These are phyloP conservation scores for Pouteria campechiana DNA, from an alignment of 179 eudicot genomes.

Conservation along the genomic window DNA sequence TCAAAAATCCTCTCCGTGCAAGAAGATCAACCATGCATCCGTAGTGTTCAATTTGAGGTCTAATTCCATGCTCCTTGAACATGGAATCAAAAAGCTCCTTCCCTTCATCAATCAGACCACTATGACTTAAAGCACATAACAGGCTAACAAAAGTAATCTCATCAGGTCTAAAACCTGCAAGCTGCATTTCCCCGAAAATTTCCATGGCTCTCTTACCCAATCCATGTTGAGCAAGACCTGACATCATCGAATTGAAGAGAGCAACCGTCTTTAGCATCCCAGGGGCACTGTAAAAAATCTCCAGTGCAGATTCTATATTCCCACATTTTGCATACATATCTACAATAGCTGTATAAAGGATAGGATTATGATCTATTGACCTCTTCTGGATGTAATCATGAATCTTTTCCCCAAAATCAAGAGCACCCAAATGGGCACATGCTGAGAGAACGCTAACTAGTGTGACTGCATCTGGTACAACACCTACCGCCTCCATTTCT, in stretches of 20 bases:
- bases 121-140: conserved; percentile 61
- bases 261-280: conserved; percentile 1
- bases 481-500: conserved; percentile 21
- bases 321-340: conserved; percentile 30
- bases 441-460: conserved; percentile 24
- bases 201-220: conserved; percentile 36
- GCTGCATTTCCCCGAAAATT: conserved; percentile 38
- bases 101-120: conserved; percentile 40
- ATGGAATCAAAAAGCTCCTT: conserved; percentile 29
- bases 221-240: conserved; percentile 64
- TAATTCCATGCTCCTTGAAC: conserved; percentile 23
- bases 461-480: conserved; percentile 18
- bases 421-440: conserved; percentile 14
- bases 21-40: conserved; percentile 63
- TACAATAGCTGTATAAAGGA: conserved; percentile 15
- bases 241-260: conserved; percentile 38
- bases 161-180: conserved; percentile 34
- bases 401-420: conserved; percentile 24
- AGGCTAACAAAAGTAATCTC: conserved; percentile 48
- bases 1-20: conserved; percentile 41
- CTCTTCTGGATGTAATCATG: conserved; percentile 13
- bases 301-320: conserved; percentile 17
- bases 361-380: conserved; percentile 6
- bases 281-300: conserved; percentile 11
- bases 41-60: conserved; percentile 52